Evolutionary conservation across 805 yeast species (phyloP), one percentile per base, ranked within the genome.

Genomic region (Tetrapisispora namnaoensis): DNA sequence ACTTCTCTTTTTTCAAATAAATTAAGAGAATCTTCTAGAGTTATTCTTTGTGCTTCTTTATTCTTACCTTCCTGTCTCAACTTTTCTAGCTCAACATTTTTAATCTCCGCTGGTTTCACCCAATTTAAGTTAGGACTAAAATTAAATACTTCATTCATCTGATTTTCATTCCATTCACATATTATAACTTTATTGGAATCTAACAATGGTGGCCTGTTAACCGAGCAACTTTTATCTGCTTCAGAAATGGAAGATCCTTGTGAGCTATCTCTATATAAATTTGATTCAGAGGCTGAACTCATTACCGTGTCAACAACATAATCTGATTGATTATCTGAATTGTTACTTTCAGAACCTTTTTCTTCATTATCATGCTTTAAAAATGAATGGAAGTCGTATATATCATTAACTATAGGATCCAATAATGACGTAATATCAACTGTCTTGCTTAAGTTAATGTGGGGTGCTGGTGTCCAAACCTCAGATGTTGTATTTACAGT

Each of bases 1-100:
- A 89, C 79, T 63, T 91, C 99, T 0, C 95, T 83, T 45, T 78
- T 76, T 18, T 95, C 79, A 59, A 91, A 91, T 50, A 79, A 61
- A 20, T 76, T 74, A 42, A 91, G 63, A 61, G 98, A 91, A 56
- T 86, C 91, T 53, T 79, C 77, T 18, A 91, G 71, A 0, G 85
- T 70, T 20, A 83, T 75, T 34, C 72, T 70, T 49, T 72, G 64
- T 44, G 67, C 67, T 4, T 58, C 53, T 42, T 59, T 57, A 20
- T 58, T 55, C 10, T 56, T 56, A 66, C 61, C 58, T 38, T 51
- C 39, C 32, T 49, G 51, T 54, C 71, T 75, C 49, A 68, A 72
- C n/a, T 62, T 67, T 52, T 76, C 83, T 37, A 83, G 67, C 52
- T 78, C 82, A 1, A 69, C 71, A 56, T 83, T 83, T 1, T 74